Percentiles rank a stretch among this genome's conserved stretches.
These are phyloP conservation scores for Teunomyces barrocoloradensis DNA, from an alignment of 805 yeast genomes.

Conservation along the genomic window DNA sequence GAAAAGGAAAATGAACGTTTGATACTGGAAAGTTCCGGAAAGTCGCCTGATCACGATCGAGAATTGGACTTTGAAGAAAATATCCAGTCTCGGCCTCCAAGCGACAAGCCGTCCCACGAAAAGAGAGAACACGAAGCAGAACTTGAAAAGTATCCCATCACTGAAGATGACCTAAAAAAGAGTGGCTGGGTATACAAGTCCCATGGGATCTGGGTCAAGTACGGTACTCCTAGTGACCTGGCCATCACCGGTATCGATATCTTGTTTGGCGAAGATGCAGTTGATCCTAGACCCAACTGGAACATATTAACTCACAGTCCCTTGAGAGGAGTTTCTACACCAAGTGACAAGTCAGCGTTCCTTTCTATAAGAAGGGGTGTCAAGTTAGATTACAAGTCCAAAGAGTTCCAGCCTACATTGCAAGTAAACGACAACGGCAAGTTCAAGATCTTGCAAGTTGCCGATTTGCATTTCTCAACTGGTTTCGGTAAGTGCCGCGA, in stretches of 20 bases:
- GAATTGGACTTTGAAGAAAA: constrained; percentile 1
- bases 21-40: not conserved
- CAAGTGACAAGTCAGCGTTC: constrained; percentile 23
- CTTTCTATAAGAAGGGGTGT: constrained; percentile 37
- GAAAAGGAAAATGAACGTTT: constrained; percentile 5
- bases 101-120: not conserved
- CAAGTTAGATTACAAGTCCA: constrained; percentile 24
- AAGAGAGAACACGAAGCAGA: constrained; percentile 9
- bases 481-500: constrained; percentile 80
- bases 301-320: constrained; percentile 22
- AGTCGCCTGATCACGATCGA: constrained; percentile 1
- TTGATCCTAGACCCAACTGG: constrained; percentile 81
- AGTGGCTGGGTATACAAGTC: constrained; percentile 48
- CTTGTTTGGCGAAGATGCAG: constrained; percentile 68
- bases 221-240: constrained; percentile 38
- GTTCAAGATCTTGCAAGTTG: constrained; percentile 82
- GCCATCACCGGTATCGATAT: constrained; percentile 62
- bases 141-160: constrained; percentile 26
- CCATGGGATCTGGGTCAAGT: constrained; percentile 60
- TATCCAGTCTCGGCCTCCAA: constrained; percentile 1
- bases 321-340: constrained; percentile 20
- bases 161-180: constrained; percentile 31
- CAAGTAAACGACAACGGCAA: constrained; percentile 42
- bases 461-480: constrained; percentile 89
- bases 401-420: constrained; percentile 28